Evolutionary conservation across 176 grass and related monocot genomes (phyloP).

Genomic region (Echinochloa phyllopogon): DNA sequence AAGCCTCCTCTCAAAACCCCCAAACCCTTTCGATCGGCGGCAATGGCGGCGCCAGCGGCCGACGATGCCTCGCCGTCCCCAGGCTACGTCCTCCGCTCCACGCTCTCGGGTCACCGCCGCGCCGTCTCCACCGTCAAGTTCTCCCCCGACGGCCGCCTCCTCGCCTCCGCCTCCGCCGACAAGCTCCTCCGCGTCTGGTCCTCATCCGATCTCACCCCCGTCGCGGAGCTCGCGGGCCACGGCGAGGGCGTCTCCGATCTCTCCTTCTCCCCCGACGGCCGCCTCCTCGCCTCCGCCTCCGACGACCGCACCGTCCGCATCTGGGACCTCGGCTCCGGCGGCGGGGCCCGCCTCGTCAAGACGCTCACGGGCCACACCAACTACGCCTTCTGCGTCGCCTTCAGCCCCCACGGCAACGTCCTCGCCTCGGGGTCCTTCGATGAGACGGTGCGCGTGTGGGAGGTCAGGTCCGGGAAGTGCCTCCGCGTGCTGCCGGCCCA

Average conservation of each 20-base stretch:
- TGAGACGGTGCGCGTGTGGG: conserved; percentile 94
- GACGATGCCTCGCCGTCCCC: conserved; percentile 33
- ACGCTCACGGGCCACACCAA: conserved; percentile 89
- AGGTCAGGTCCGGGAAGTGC: conserved; percentile 81
- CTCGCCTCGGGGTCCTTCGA: conserved; percentile 92
- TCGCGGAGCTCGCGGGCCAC: conserved; percentile 66
- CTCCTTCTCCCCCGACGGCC: conserved; percentile 79
- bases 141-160: conserved; percentile 79
- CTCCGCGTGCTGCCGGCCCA: conserved; percentile 90
- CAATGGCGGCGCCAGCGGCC: conserved; percentile 43
- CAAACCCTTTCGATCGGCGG: conserved; percentile 39
- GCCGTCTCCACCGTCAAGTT: conserved; percentile 85
- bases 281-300: conserved; percentile 80
- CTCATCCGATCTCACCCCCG: conserved; percentile 49
- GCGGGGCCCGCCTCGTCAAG: conserved; percentile 56
- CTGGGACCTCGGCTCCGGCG: conserved; percentile 83
- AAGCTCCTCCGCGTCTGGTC: conserved; percentile 79
- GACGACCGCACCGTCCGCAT: conserved; percentile 89
- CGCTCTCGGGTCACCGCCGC: conserved; percentile 66
- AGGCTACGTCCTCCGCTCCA: conserved; percentile 68
- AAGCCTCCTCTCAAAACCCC: conserved; percentile 38
- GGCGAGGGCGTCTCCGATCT: conserved; percentile 78
- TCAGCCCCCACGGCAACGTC: conserved; percentile 87
- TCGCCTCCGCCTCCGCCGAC: conserved; percentile 87
- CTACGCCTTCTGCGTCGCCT: conserved; percentile 91